A percentile compares a stretch with the other conserved stretches of the same genome.
Conservation (phyloP, 192 early-diverging fungal genomes). For the Coemansia sp. region DNA sequence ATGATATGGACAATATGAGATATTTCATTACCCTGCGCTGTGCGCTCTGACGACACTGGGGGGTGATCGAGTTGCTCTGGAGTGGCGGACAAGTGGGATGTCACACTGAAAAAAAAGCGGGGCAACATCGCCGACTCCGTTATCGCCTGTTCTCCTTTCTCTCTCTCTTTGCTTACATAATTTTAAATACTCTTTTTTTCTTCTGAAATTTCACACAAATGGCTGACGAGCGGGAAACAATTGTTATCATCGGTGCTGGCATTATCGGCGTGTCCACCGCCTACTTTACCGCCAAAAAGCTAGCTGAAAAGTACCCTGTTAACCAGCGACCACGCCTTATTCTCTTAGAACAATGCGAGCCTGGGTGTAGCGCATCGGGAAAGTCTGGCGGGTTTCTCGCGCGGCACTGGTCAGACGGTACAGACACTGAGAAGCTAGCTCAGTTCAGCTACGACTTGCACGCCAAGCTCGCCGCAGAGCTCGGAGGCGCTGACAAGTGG, state of each 20-base stretch:
- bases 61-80: background rate
- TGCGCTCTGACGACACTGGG: background rate
- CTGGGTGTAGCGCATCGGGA: conserved; percentile 53
- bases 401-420: conserved; percentile 57
- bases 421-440: conserved; percentile 57
- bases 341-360: conserved; percentile 53
- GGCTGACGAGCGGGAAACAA: conserved; percentile 33
- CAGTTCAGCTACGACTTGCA: conserved; percentile 57
- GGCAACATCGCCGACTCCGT: no score
- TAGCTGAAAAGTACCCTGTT: conserved; percentile 23
- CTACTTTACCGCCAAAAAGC: conserved; percentile 44
- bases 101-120: background rate
- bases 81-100: background rate
- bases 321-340: conserved; percentile 43
- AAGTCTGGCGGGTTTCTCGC: conserved; percentile 58
- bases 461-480: conserved; percentile 45
- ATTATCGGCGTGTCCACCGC: conserved; percentile 52
- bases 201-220: conserved; percentile 11
- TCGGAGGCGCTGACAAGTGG: conserved; percentile 43
- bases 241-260: conserved; percentile 52
- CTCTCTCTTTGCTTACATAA: background rate
- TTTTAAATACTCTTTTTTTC: background rate
- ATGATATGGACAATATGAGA: background rate
- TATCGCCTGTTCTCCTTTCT: background rate
- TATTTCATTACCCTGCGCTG: background rate